These are phyloP conservation scores for Adansonia digitata DNA, from an alignment of 345 rosid species.

Conservation along the genomic window DNA sequence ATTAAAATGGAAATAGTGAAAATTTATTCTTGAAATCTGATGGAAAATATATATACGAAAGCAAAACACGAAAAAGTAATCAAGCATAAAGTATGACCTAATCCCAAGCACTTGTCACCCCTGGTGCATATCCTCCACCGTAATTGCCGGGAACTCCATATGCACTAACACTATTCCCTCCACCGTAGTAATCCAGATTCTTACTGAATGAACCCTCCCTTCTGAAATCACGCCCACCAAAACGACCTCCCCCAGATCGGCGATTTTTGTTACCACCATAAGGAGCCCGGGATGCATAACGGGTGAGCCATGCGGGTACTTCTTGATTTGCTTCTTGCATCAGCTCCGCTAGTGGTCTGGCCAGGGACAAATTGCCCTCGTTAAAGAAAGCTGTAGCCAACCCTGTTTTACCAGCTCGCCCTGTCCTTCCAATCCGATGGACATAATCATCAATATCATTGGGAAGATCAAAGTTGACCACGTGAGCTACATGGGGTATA, in stretches of 20 bases:
- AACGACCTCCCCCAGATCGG: constrained; percentile 83
- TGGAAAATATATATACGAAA: background rate
- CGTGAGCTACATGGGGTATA: constrained; percentile 93
- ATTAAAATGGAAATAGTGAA: background rate
- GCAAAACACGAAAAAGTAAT: background rate
- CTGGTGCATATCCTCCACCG: constrained; percentile 44
- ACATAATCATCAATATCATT: constrained; percentile 97
- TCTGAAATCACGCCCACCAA: constrained; percentile 88
- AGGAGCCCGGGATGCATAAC: constrained; percentile 64
- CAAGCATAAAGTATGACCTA: constrained; percentile 11
- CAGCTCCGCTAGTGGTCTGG: constrained; percentile 63
- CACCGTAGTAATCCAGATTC: constrained; percentile 63
- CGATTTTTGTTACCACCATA: constrained; percentile 49
- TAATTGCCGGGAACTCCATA: constrained; percentile 37
- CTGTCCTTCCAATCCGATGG: constrained; percentile 95
- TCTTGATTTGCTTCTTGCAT: constrained; percentile 97
- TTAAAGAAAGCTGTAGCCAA: constrained; percentile 97
- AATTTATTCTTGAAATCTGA: background rate
- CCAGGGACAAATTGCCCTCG: constrained; percentile 63
- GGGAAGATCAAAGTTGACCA: constrained; percentile 93
- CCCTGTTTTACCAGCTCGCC: constrained; percentile 95
- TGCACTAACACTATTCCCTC: constrained; percentile 35
- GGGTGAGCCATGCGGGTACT: constrained; percentile 89
- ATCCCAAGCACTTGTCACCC: constrained; percentile 77
- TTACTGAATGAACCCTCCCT: constrained; percentile 53